Percentiles rank a stretch among this genome's conserved stretches.
Evolutionary conservation across 192 early-diverging fungal genomes (phyloP).

Genomic region (Lobosporangium transversale): DNA sequence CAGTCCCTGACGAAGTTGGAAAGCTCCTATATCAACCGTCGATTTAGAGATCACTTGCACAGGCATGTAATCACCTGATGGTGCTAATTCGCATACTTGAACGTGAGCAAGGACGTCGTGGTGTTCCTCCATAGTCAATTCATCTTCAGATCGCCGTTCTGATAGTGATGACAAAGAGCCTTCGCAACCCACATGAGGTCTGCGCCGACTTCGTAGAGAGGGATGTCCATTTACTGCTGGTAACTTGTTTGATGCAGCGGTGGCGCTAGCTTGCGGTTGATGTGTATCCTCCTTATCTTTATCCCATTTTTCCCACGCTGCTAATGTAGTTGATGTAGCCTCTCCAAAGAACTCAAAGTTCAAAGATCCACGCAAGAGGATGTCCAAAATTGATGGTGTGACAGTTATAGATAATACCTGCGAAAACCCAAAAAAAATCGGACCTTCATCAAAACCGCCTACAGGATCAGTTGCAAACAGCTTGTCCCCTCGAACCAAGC

Average conservation of each 20-base stretch:
- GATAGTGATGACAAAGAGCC: conserved; percentile 7
- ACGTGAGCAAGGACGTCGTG: conserved; percentile 77
- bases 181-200: not conserved
- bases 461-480: conserved; percentile 70
- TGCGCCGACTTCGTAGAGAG: not conserved
- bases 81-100: conserved; percentile 71
- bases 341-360: conserved; percentile 65
- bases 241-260: not conserved
- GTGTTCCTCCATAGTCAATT: conserved; percentile 72
- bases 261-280: not conserved
- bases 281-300: conserved; percentile 52
- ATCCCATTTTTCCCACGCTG: conserved; percentile 64
- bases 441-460: conserved; percentile 62
- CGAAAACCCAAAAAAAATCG: conserved; percentile 63
- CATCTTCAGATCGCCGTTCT: conserved; percentile 67
- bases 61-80: conserved; percentile 69
- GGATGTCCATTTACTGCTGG: not conserved
- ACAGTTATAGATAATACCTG: conserved; percentile 58
- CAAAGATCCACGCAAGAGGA: conserved; percentile 45
- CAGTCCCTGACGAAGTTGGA: conserved; percentile 76
- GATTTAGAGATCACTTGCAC: conserved; percentile 63
- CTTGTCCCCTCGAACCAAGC: conserved; percentile 53
- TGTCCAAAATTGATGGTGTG: conserved; percentile 47
- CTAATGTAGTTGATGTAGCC: conserved; percentile 40
- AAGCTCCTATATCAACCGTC: conserved; percentile 58